Base-by-base conservation (phyloP, 2,329 filamentous ascomycete genomes). In the Neonectria neomacrospora region DNA sequence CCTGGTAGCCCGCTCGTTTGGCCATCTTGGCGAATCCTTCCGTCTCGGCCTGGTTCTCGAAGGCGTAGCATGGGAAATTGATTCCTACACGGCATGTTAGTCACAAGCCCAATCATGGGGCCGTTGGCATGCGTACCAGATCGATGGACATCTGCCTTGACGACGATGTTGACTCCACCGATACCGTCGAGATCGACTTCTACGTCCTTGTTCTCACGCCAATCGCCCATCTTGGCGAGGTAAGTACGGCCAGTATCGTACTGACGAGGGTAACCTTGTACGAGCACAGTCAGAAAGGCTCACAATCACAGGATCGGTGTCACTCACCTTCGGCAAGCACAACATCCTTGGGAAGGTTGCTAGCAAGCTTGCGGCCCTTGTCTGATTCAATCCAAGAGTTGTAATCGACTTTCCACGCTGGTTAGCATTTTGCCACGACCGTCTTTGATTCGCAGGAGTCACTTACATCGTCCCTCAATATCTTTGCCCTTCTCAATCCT, bases 11-110 rank as follows among this genome's bases (percentile, higher is more conserved):
- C 18, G 96, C 96, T 67, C 94, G 87, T 82, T 96, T 97, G 63
- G 96, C 96, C 96, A 99, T 99, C 79, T 96, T 97, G 39, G 96
- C 96, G 75, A 99, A 99, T 7, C 96, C 96, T 81, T 99, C 96
- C 5, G 96, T 99, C 80, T 99, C 96, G 67, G 96, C 96, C 82
- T 99, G 96, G 80, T 99, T 98, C 78, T 99, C 96, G 77, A 99
- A 99, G 3, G 96, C 87, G 75, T 99, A 99, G 76, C 89, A 90
- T 9, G 96, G 96, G 80, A 99, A 99, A 80, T 99, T 99, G 82
- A 99, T 96, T 66, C 95, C 94, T 95, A 69, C 20, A 23, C 20
- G 3, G 32, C 47, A 10, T 23, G 67, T 78, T 64, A 80, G 75
- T 57, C 22, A 20, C 6, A n/a, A 8, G 53, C 20, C 59, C 26